Evolutionary conservation across 78 protist genomes (phyloP), one percentile per base, ranked within the genome.

Genomic region (Goniomonas avonlea): DNA sequence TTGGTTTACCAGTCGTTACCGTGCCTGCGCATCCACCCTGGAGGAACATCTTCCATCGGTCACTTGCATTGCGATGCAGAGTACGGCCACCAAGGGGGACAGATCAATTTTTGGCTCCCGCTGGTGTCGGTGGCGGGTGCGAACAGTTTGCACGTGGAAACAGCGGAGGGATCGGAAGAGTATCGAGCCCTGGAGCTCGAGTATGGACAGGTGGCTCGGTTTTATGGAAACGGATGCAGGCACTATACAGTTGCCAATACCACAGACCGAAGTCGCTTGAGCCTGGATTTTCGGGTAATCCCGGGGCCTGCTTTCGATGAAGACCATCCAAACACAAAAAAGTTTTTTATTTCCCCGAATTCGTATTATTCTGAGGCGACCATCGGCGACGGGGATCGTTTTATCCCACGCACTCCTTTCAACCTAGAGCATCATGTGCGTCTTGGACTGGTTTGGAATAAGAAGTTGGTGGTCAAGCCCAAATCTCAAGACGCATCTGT

Each of bases 51-150:
- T 40, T 37, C n/a, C 5, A 7, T 40, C 32, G 37, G 37, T 40
- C 27, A 53, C 40, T 0, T 29, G 29, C 53, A 60, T 5, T 60
- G 69, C n/a, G n/a, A n/a, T n/a, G n/a, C n/a, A n/a, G n/a, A n/a
- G n/a, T n/a, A n/a, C n/a, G n/a, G n/a, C n/a, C n/a, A n/a, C n/a
- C n/a, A n/a, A n/a, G n/a, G n/a, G n/a, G n/a, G n/a, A n/a, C 53
- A 69, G 39, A 27, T 69, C 41, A 69, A 69, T 39, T 15, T 27
- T 29, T 69, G 77, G 77, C 45, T 69, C 25, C 77, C 55, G 29
- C 20, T 69, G 11, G 47, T 31, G 31, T 17, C 11, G 3, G 74
- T 66, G 15, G 17, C 3, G 35, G 74, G 37, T 38, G 25, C 45
- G 27, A 66, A 66, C 55, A 41, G 58, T 9, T 43, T 66, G 39